Conservation (phyloP, 108 stramenopile genomes). For the Fragilaria crotonensis region DNA sequence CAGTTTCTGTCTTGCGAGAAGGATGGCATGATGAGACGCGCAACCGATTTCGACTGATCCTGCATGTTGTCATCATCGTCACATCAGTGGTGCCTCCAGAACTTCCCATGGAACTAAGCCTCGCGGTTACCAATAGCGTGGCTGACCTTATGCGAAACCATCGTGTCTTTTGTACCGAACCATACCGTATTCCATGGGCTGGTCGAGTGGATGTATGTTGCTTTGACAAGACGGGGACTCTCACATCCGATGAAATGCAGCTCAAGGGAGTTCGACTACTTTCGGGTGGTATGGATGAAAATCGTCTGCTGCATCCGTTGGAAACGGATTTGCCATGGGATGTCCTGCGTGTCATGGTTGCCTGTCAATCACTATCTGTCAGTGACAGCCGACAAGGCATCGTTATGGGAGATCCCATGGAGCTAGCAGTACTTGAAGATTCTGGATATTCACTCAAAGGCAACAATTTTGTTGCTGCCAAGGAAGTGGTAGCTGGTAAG, state of each 20-base stretch:
- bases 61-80: slow-evolving; percentile 96
- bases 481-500: slow-evolving; percentile 5
- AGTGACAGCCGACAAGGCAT: slow-evolving; percentile 4
- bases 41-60: slow-evolving; percentile 84
- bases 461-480: slow-evolving; percentile 23
- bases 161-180: slow-evolving; percentile 93
- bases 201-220: slow-evolving; percentile 89
- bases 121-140: slow-evolving; percentile 93
- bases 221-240: slow-evolving; percentile 98
- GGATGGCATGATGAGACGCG: slow-evolving; percentile 75
- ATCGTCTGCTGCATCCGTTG: slow-evolving; percentile 12
- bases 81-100: slow-evolving; percentile 95
- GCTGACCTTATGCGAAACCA: slow-evolving; percentile 61
- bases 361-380: slow-evolving; percentile 83
- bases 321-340: slow-evolving; percentile 24
- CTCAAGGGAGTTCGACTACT: slow-evolving; percentile 65
- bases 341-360: slow-evolving; percentile 75
- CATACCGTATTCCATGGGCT: slow-evolving; percentile 92
- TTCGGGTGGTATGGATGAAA: too few relatives aligned
- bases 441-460: slow-evolving; percentile 66
- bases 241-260: slow-evolving; percentile 90
- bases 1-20: slow-evolving; percentile 72
- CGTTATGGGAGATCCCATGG: slow-evolving; percentile 91
- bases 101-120: slow-evolving; percentile 93
- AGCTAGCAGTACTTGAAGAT: slow-evolving; percentile 80